phyloP scores from a whole-genome alignment of 768 basidiomycete genomes.

The Leccinum subgranulosum region DNA sequence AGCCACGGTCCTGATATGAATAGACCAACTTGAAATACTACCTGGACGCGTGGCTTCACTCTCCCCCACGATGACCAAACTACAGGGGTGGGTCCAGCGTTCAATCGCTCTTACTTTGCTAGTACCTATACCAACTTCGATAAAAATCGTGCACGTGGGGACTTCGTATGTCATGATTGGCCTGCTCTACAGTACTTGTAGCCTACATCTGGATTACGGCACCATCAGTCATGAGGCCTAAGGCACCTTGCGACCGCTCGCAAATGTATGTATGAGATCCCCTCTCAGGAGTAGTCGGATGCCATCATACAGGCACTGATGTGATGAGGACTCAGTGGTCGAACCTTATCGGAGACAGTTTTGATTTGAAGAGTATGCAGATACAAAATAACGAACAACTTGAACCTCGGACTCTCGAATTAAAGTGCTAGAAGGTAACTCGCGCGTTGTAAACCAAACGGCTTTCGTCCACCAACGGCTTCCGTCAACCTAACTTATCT shows the following conservation, averaged over 20 bases:
- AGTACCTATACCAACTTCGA: neutral
- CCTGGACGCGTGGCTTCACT: neutral
- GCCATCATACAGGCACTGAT: neutral
- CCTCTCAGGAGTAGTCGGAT: neutral
- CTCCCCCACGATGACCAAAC: neutral
- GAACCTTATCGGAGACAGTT: neutral
- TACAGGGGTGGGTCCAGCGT: neutral
- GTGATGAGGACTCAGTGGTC: neutral
- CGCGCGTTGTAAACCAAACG: neutral
- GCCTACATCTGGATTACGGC: neutral
- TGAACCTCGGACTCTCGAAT: neutral
- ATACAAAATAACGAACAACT: neutral
- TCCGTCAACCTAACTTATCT: neutral
- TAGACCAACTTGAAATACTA: neutral
- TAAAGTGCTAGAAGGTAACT: neutral
- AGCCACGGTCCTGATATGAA: neutral
- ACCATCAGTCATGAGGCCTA: neutral
- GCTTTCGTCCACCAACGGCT: neutral
- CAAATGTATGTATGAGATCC: neutral
- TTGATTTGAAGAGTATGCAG: neutral
- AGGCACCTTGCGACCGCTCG: neutral
- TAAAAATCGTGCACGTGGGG: neutral
- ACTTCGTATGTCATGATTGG: neutral
- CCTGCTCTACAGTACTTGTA: too few species aligned
- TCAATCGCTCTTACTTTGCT: neutral